phyloP scores from a whole-genome alignment of 352 stramenopile species.

The Phytophthora citricola region DNA sequence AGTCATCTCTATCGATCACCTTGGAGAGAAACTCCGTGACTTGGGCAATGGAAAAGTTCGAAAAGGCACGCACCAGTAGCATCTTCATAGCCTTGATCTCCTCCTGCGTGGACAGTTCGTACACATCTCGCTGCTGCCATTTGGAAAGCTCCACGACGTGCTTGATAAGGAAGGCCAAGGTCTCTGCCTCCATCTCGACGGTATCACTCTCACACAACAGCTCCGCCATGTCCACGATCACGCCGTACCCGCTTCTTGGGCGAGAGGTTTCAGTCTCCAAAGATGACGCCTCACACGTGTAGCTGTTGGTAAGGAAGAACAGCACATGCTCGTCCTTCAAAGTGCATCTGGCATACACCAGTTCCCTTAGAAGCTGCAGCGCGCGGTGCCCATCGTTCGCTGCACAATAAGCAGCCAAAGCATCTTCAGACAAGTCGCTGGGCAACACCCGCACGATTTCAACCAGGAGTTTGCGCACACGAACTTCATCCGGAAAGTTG shows the following conservation, averaged over 20 bases:
- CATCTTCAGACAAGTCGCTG: constrained; percentile 47
- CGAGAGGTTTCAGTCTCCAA: constrained; percentile 28
- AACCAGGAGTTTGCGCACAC: constrained; percentile 55
- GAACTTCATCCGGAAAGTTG: constrained; percentile 37
- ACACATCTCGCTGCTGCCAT: constrained; percentile 25
- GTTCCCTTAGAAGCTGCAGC: constrained; percentile 46
- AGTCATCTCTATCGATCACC: constrained; percentile 46
- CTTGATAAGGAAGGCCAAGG: constrained; percentile 58
- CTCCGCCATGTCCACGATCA: constrained; percentile 37
- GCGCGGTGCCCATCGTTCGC: constrained; percentile 38
- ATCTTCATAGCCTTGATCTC: constrained; percentile 52
- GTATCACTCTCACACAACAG: constrained; percentile 37
- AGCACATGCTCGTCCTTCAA: constrained; percentile 65
- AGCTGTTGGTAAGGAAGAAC: constrained; percentile 67
- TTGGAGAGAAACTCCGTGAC: constrained; percentile 57
- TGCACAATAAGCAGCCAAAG: constrained; percentile 66
- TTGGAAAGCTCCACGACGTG: constrained; percentile 54
- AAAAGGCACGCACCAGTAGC: constrained; percentile 48
- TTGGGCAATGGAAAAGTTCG: constrained; percentile 44
- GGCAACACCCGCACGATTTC: constrained; percentile 48
- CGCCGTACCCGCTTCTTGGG: constrained; percentile 28
- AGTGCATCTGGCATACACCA: constrained; percentile 39
- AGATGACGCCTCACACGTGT: constrained; percentile 26
- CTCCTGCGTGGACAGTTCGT: constrained; percentile 26
- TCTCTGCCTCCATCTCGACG: constrained; percentile 42